phyloP scores from a whole-genome alignment of 2,329 filamentous ascomycete genomes.

The Hirsutella minnesotensis region DNA sequence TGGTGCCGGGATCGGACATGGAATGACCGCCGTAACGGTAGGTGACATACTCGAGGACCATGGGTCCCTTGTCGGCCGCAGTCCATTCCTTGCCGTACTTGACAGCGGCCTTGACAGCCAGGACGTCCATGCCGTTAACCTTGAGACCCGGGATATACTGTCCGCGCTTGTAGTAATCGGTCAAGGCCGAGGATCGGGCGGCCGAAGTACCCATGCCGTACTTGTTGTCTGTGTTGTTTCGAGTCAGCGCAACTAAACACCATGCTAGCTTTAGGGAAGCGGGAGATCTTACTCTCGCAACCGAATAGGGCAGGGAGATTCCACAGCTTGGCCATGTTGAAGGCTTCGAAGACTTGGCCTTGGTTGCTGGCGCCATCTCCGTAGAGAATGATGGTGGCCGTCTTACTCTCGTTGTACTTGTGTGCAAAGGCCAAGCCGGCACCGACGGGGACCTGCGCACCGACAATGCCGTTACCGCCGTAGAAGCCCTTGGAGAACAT shows the following conservation, averaged over 20 bases:
- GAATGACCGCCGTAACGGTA: constrained; percentile 99
- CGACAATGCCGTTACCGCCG: constrained; percentile 97
- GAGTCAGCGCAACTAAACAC: constrained; percentile 2
- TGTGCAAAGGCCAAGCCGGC: constrained; percentile 95
- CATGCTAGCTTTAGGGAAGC: too few relatives aligned
- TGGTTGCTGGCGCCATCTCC: constrained; percentile 98
- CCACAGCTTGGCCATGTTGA: constrained; percentile 99
- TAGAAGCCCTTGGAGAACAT: constrained; percentile 99
- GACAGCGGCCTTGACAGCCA: constrained; percentile 93
- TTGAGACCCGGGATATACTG: constrained; percentile 99
- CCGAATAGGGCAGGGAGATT: constrained; percentile 90
- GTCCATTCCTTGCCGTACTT: constrained; percentile 88
- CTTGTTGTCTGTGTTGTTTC: constrained; percentile 74
- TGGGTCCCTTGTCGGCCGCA: constrained; percentile 70
- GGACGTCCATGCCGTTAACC: constrained; percentile 99
- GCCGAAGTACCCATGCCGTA: constrained; percentile 99
- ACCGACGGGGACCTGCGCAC: constrained; percentile 94
- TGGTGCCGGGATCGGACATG: constrained; percentile 99
- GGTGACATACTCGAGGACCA: constrained; percentile 97
- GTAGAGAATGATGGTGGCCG: constrained; percentile 80
- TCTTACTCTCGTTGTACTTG: constrained; percentile 82
- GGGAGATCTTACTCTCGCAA: constrained; percentile 73
- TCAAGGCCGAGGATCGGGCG: constrained; percentile 84
- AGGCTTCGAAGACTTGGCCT: constrained; percentile 98
- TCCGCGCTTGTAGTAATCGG: constrained; percentile 99